Conservation (phyloP, 1,284 basidiomycete genomes). For the Microbotryum scabiosae region DNA sequence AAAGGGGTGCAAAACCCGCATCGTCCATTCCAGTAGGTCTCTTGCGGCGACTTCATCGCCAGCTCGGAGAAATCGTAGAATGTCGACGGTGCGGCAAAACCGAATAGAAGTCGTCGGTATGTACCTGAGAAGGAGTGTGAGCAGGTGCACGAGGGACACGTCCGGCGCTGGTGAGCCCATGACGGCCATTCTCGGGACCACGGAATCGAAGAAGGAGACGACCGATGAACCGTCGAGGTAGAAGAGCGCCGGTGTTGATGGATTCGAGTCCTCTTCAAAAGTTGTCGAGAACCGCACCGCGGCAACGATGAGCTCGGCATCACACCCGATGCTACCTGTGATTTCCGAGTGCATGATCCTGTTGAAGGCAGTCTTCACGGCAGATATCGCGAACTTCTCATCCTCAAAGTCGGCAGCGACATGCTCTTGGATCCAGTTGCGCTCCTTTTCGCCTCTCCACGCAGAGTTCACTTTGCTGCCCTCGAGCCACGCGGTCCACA, state of each 20-base stretch:
- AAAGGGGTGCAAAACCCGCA: slow-evolving; percentile 29
- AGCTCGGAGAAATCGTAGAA: slow-evolving; percentile 12
- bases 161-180: neutral
- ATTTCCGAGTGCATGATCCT: neutral
- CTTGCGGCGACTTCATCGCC: slow-evolving; percentile 42
- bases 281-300: slow-evolving; percentile 11
- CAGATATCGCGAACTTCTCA: neutral
- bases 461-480: slow-evolving; percentile 63
- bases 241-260: slow-evolving; percentile 7
- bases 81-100: neutral
- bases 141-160: neutral
- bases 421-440: slow-evolving; percentile 8
- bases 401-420: slow-evolving; percentile 4
- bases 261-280: slow-evolving; percentile 8
- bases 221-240: neutral
- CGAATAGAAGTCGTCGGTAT: neutral
- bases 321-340: neutral
- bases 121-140: slow-evolving; percentile 5
- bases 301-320: neutral
- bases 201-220: neutral
- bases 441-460: slow-evolving; percentile 56
- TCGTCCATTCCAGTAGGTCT: slow-evolving; percentile 38
- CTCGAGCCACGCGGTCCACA: slow-evolving; percentile 55
- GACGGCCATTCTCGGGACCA: neutral
- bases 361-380: neutral